Evolutionary conservation across 2,329 filamentous ascomycete species (phyloP).

Genomic region (Phialocephala sp.): DNA sequence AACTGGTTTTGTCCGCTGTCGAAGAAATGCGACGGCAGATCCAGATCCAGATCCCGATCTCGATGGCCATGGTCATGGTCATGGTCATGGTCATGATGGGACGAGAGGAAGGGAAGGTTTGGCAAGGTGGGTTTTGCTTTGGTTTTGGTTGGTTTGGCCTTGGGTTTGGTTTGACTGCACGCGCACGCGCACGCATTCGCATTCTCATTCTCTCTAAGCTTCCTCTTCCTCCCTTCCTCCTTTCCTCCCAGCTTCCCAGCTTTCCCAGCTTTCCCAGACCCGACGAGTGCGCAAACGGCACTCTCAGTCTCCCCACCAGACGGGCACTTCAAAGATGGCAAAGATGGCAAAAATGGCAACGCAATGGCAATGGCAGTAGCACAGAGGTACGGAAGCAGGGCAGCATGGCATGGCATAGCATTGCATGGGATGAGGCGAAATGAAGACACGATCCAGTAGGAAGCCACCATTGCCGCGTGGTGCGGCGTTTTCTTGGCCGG

Average conservation of each 20-base stretch:
- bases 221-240: too few relatives aligned
- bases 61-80: too few relatives aligned
- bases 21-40: not conserved
- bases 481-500: not conserved
- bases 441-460: constrained; percentile 1
- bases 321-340: too few relatives aligned
- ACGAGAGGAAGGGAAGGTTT: too few relatives aligned
- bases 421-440: constrained; percentile 8
- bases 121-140: not conserved
- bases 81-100: too few relatives aligned
- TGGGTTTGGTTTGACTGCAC: not conserved
- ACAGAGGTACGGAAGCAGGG: not conserved
- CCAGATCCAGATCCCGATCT: not conserved
- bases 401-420: not conserved
- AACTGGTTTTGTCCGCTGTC: not conserved
- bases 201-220: not conserved
- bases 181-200: not conserved
- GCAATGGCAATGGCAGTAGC: not conserved
- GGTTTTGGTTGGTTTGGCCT: not conserved
- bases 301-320: too few relatives aligned
- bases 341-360: too few relatives aligned
- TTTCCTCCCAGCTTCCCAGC: not conserved
- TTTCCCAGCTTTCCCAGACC: not conserved
- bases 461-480: not conserved
- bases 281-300: not conserved